Evolutionary conservation across 768 basidiomycete species (phyloP), one percentile per base, ranked within the genome.

Genomic region (Russula vinacea): DNA sequence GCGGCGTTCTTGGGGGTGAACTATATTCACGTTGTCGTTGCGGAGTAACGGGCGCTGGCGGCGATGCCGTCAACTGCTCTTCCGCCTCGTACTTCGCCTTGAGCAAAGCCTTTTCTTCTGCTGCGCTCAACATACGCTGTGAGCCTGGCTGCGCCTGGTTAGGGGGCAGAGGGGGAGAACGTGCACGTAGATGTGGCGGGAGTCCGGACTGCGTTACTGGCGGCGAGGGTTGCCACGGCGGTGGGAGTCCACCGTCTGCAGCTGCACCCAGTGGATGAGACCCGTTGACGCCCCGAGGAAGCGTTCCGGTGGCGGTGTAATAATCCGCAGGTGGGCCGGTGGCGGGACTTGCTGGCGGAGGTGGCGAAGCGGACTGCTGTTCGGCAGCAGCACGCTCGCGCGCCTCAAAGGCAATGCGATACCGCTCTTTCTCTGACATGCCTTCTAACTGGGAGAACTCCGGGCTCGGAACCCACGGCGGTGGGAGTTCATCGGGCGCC

Each of bases 41-140:
- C 66, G 74, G 37, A 37, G 40, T 60, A 24, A 70, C 61, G 40
- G 42, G 66, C 7, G 33, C 40, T 71, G 67, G 49, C 71, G 67
- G n/a, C 17, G n/a, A 13, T 24, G 55, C 2, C 6, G 35, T 1
- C 10, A 26, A 33, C 35, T 37, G 54, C 39, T 88, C 83, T 68
- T 85, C 82, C 1, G 79, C 81, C 32, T 83, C 88, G 67, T 83
- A 90, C 72, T 80, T 81, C 5, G 87, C 86, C 42, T 76, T 78
- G 13, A 92, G 73, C 62, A 83, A 73, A 24, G 87, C 88, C 76
- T 93, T 92, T 75, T 93, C 91, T 69, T 92, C 90, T 0, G 84
- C 85, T 3, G 91, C 90, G 22, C 39, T 64, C 37, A 64, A 8
- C 2, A 86, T 86, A 57, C 91, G 74, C 22, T 76, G 75, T 22